Base-by-base conservation (phyloP, 768 basidiomycete species). In the Serendipita sp. region DNA sequence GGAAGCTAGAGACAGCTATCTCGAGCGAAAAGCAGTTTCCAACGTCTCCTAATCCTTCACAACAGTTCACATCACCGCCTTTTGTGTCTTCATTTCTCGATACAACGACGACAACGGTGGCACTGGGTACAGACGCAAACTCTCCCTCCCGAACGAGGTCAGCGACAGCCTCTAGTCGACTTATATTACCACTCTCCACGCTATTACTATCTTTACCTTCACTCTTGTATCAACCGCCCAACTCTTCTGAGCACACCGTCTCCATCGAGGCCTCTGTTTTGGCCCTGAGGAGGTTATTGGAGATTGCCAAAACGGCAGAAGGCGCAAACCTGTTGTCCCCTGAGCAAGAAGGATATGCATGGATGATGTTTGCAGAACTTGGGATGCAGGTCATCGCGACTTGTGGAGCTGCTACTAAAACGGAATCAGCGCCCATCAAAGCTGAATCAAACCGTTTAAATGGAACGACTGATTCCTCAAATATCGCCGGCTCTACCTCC, bases 311-410 rank as follows among this genome's bases (percentile, higher is more conserved):
- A 11, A 45, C 37, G 15, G 34, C 34, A 32, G 18, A 53, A 11
- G 45, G 45, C 15, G 66, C 62, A 8, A 16, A 28, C 30, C 34
- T 47, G 45, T 75, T 89, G 1, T 79, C 82, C 3, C 78, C 79
- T 3, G 79, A 80, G 62, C 71, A 84, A 7, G 87, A 89, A 69
- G 89, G 86, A 70, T 76, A 83, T 5, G 86, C 86, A 0, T 88
- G 85, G 82, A 83, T 83, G 0, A 79, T 80, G 8, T 68, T 89
- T 0, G 87, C 83, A 0, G 88, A 90, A 72, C 69, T 87, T 1
- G 88, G 86, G 2, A 77, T 89, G 70, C 76, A 76, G 66, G 77
- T 82, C 48, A 77, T 82, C 56, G 8, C 24, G 18, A 13, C 7
- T 51, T 16, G 16, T 51, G 7, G 38, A 13, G 13, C 38, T 13